phyloP scores from a whole-genome alignment of 192 early-diverging fungal species.

The Linnemannia hyalina region DNA sequence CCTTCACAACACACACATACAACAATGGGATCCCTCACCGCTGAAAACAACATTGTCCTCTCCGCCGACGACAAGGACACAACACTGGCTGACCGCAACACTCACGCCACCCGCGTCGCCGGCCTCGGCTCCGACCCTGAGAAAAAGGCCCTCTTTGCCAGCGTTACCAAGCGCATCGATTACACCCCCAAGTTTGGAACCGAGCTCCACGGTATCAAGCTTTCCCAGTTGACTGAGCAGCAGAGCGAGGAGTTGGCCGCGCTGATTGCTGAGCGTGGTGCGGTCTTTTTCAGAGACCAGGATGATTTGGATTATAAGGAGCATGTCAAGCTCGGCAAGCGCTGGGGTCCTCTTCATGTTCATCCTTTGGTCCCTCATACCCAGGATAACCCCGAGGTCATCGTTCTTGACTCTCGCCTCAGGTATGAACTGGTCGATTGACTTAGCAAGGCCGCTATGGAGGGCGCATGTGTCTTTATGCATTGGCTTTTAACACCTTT shows the following conservation, averaged over 20 bases:
- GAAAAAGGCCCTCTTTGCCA: conserved; percentile 63
- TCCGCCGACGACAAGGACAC: conserved; percentile 14
- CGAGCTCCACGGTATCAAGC: conserved; percentile 70
- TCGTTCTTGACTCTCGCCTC: conserved; percentile 21
- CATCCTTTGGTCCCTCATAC: conserved; percentile 32
- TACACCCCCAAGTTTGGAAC: conserved; percentile 70
- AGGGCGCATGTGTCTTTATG: neutral
- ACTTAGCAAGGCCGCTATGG: neutral
- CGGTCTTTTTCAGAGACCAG: conserved; percentile 54
- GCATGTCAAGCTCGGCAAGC: conserved; percentile 38
- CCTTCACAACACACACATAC: neutral
- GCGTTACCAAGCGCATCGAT: conserved; percentile 62
- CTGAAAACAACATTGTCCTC: conserved; percentile 22
- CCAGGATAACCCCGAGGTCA: conserved; percentile 43
- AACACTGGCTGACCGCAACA: conserved; percentile 22
- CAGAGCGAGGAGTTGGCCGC: conserved; percentile 70
- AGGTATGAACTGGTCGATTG: conserved; percentile 6
- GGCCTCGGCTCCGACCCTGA: conserved; percentile 62
- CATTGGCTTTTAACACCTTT: neutral
- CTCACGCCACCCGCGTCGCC: conserved; percentile 28
- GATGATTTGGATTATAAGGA: conserved; percentile 35
- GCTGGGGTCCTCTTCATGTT: conserved; percentile 34
- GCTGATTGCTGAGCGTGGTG: conserved; percentile 63
- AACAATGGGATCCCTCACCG: conserved; percentile 4
- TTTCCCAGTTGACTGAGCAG: conserved; percentile 66